These are phyloP conservation scores for Leishmania amazonensis DNA, from an alignment of 208 protist species.

Conservation along the genomic window DNA sequence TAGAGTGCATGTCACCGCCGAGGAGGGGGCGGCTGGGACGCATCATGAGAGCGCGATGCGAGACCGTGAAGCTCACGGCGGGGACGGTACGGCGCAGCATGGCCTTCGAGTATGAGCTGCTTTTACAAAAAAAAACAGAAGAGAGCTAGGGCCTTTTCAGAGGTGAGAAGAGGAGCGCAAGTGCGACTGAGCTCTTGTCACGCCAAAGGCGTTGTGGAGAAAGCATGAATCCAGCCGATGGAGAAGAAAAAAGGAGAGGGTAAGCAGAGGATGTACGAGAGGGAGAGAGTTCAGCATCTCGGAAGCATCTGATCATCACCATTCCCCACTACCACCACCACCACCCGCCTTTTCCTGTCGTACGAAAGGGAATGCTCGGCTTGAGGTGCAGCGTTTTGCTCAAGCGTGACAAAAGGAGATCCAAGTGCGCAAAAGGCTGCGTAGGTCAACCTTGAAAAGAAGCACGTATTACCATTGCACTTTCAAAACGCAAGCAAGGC, in stretches of 20 bases:
- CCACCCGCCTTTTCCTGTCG: background rate
- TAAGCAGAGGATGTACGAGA: background rate
- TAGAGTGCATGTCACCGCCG: slow-evolving; percentile 78
- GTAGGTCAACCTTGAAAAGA: background rate
- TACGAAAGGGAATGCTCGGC: background rate
- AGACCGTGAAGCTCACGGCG: slow-evolving; percentile 81
- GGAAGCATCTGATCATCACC: background rate
- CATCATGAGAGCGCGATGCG: slow-evolving; percentile 76
- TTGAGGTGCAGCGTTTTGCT: background rate
- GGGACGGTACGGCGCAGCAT: slow-evolving; percentile 84
- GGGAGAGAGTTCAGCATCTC: background rate
- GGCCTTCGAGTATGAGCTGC: background rate
- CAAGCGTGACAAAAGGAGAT: background rate
- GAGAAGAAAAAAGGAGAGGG: background rate
- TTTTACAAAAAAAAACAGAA: slow-evolving; percentile 10
- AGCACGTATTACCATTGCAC: background rate
- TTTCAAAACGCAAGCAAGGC: background rate
- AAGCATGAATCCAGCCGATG: background rate
- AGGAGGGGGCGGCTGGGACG: slow-evolving; percentile 67
- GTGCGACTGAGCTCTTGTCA: background rate
- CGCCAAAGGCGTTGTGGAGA: background rate
- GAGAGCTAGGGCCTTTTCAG: background rate
- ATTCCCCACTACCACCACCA: background rate
- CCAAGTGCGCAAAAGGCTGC: background rate
- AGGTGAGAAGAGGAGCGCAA: background rate